Conservation (phyloP, 352 stramenopile genomes). For the Aphanomyces stellatus region DNA sequence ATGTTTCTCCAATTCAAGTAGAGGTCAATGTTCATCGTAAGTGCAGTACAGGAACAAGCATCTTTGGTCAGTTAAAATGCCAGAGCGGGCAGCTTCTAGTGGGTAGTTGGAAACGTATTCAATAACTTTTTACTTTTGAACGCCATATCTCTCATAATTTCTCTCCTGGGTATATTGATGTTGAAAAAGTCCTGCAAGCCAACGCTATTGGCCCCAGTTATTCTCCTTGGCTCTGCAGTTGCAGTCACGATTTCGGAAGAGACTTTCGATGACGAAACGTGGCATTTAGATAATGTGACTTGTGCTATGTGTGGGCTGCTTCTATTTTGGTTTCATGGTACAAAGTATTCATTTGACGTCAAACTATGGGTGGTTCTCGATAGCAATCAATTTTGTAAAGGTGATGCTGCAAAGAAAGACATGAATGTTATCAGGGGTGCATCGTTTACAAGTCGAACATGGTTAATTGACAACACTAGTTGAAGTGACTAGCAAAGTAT, state of each 20-base stretch:
- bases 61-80: background rate
- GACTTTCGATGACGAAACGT: background rate
- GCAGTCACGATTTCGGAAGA: background rate
- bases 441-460: too few relatives aligned
- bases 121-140: background rate
- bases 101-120: background rate
- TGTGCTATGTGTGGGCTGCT: too few relatives aligned
- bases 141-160: too few relatives aligned
- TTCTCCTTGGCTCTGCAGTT: background rate
- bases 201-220: background rate
- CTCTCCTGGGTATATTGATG: background rate
- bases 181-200: background rate
- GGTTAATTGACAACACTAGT: background rate
- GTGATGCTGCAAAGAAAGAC: too few relatives aligned
- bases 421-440: too few relatives aligned
- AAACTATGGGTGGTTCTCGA: too few relatives aligned
- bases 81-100: background rate
- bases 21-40: background rate
- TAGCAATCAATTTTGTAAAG: too few relatives aligned
- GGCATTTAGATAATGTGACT: too few relatives aligned
- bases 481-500: background rate
- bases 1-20: background rate
- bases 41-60: background rate
- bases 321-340: too few relatives aligned
- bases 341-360: too few relatives aligned